Conservation (phyloP, 2,329 filamentous ascomycete genomes). For the Endoconidiophora laricicola region DNA sequence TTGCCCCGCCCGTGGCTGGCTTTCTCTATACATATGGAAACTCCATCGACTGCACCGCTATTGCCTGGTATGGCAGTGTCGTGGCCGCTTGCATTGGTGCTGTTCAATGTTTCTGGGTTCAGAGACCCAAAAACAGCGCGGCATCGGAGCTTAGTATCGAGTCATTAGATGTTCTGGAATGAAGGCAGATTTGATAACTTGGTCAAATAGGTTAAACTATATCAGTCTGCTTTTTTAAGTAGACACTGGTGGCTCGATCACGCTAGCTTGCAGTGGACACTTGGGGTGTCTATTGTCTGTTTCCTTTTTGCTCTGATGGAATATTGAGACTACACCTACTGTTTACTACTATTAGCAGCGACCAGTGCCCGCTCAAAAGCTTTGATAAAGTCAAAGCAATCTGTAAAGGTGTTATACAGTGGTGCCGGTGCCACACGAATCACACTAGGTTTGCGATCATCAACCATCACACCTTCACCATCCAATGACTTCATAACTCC, state of each 20-base stretch:
- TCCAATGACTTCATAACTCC: slow-evolving; percentile 44
- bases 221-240: no score
- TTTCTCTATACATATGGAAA: slow-evolving; percentile 46
- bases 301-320: no score
- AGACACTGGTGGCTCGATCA: no score
- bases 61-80: slow-evolving; percentile 48
- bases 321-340: no score
- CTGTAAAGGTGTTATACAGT: slow-evolving; percentile 61
- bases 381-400: slow-evolving; percentile 26
- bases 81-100: slow-evolving; percentile 39
- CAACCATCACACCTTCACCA: slow-evolving; percentile 52
- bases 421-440: slow-evolving; percentile 65
- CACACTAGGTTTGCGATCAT: slow-evolving; percentile 66
- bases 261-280: no score
- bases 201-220: no score
- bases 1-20: slow-evolving; percentile 48
- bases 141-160: no score
- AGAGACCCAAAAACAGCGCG: slow-evolving; percentile 17
- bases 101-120: slow-evolving; percentile 41
- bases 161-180: no score
- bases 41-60: slow-evolving; percentile 36
- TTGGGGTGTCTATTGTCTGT: no score
- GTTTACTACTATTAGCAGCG: neutral
- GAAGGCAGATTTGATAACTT: no score
- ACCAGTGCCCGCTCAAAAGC: slow-evolving; percentile 17